Conservation (phyloP, 169 alveolate genomes). For the Eimeria praecox region DNA sequence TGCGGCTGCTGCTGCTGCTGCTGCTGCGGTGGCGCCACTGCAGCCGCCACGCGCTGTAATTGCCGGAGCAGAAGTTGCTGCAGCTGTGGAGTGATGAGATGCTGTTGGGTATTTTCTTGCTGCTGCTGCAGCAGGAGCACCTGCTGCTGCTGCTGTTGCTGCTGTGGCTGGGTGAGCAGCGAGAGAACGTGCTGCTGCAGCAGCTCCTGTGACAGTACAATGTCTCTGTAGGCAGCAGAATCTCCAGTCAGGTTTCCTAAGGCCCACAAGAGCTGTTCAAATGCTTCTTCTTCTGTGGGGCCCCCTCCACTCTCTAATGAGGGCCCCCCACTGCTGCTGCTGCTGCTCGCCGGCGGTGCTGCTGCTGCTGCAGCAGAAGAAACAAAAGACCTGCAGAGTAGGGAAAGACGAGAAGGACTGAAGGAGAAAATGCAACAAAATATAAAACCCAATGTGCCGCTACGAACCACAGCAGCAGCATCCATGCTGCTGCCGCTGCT, state of each 20-base stretch:
- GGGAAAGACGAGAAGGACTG: slow-evolving; percentile 38
- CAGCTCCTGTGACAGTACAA: slow-evolving; percentile 77
- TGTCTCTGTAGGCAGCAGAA: slow-evolving; percentile 95
- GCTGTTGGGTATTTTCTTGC: neutral
- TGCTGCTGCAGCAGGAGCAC: slow-evolving; percentile 20
- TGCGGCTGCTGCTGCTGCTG: neutral
- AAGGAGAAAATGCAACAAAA: slow-evolving; percentile 60
- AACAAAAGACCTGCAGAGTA: neutral
- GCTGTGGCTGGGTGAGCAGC: slow-evolving; percentile 39
- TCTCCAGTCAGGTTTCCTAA: slow-evolving; percentile 99
- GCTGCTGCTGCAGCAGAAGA: neutral
- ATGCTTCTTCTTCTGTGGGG: slow-evolving; percentile 91
- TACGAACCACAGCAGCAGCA: slow-evolving; percentile 58
- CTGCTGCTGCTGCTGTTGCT: slow-evolving; percentile 9
- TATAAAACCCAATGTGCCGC: slow-evolving; percentile 38
- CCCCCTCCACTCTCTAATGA: neutral
- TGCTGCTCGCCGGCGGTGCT: neutral
- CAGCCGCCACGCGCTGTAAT: slow-evolving; percentile 16
- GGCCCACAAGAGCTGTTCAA: slow-evolving; percentile 99
- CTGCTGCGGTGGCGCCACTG: neutral
- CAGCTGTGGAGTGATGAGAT: slow-evolving; percentile 37
- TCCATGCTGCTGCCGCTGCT: slow-evolving; percentile 73
- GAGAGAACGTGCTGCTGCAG: slow-evolving; percentile 47
- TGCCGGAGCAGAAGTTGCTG: slow-evolving; percentile 63
- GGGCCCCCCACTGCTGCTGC: neutral